phyloP scores from a whole-genome alignment of 768 basidiomycete species.

The Austroboletus eburneus region DNA sequence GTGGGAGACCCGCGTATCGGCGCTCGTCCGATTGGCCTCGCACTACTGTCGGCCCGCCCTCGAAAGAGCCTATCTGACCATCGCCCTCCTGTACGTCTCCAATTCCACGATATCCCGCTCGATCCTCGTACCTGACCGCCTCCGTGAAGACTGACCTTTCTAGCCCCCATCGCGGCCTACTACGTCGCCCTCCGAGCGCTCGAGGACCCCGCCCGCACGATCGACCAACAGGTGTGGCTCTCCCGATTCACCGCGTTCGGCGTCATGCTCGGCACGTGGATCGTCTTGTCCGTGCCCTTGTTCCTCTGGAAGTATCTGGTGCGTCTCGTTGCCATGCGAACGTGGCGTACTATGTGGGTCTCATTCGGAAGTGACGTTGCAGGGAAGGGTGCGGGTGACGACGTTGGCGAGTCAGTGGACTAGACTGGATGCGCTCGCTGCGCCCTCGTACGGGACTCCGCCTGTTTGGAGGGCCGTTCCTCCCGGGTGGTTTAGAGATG shows the following conservation, averaged over 20 bases:
- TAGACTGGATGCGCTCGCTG: constrained; percentile 33
- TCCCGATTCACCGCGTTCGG: constrained; percentile 36
- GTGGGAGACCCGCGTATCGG: constrained; percentile 42
- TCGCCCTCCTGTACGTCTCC: constrained; percentile 37
- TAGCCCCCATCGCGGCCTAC: constrained; percentile 39
- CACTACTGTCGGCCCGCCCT: constrained; percentile 42
- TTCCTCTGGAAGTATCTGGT: constrained; percentile 45
- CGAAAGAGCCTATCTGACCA: constrained; percentile 40
- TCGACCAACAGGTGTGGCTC: constrained; percentile 27
- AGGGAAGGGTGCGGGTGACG: constrained; percentile 42
- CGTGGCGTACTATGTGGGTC: too few species aligned
- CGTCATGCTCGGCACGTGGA: constrained; percentile 34
- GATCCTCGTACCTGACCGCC: constrained; percentile 1
- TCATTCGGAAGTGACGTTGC: too few species aligned
- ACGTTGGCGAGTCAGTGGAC: constrained; percentile 39
- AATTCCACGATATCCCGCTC: not conserved
- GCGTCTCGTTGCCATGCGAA: too few species aligned
- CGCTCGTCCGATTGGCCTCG: constrained; percentile 33
- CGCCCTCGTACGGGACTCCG: constrained; percentile 19
- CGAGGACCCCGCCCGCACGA: not conserved
- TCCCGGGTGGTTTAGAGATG: constrained; percentile 37
- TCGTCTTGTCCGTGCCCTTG: constrained; percentile 40
- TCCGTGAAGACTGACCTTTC: constrained; percentile 33
- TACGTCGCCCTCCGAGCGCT: constrained; percentile 26
- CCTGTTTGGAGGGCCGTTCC: constrained; percentile 41